Evolutionary conservation across 768 basidiomycete species (phyloP), one percentile per base, ranked within the genome.

Genomic region (Cantharellus cinnabarinus): DNA sequence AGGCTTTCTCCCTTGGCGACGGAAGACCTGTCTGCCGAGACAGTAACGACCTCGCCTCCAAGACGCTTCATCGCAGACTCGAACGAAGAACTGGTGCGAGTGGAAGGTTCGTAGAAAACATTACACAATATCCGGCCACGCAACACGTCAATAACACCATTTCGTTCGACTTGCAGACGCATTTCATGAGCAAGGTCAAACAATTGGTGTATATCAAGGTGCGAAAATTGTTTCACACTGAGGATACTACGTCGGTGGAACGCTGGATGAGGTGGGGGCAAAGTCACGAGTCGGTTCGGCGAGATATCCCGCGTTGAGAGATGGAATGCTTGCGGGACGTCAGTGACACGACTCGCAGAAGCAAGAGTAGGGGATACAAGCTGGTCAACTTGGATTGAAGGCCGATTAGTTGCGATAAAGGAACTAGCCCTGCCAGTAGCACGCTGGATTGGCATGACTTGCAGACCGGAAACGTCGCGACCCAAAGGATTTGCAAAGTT

Each of bases 41-140:
- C 78, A 59, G 84, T 77, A n/a, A 95, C 82, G 42, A 97, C 94
- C 66, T 93, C 81, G 20, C 95, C 95, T 37, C 95, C 95, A 66
- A 90, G 90, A 56, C 95, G 81, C 70, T 95, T 94, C 95, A 98
- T 99, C 5, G 95, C 95, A 2, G 94, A 85, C 68, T 99, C 94
- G 66, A 99, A 99, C 4, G 94, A 97, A 3, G 85, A 78, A 62
- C 88, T 90, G 2, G 95, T 99, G 41, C 95, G 78, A 2, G 95
- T 99, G 2, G 91, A 95, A 1, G 94, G 88, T 69, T 99, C 95
- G 69, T 90, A 99, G 76, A 99, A 99, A 42, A 93, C 68, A 29
- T 82, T 91, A 67, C 85, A 89, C 3, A 99, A 77, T 0, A 99
- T 83, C 61, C 84, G 87, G 42, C 94, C 94, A 63, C 83, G 86